A percentile compares a stretch with the other conserved stretches of the same genome.
These are phyloP conservation scores for Przewalskia tangutica DNA, from an alignment of 257 asterid species.

Conservation along the genomic window DNA sequence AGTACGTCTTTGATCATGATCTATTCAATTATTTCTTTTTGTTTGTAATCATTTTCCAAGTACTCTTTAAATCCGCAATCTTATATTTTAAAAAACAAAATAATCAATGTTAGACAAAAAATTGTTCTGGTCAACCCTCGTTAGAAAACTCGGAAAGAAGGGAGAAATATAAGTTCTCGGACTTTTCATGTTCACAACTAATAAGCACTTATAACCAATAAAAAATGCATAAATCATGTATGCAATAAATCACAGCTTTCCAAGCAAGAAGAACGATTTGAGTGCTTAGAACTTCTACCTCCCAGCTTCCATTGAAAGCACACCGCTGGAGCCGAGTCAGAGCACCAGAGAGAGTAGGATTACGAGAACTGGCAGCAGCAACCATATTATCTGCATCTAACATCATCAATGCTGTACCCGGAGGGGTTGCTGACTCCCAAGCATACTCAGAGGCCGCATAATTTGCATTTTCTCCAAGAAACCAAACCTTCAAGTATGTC, in stretches of 20 bases:
- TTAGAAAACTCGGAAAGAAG: neutral
- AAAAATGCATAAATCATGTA: neutral
- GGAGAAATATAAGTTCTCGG: neutral
- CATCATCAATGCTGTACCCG: constrained; percentile 99
- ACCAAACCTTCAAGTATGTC: constrained; percentile 68
- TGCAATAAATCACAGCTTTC: neutral
- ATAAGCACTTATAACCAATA: neutral
- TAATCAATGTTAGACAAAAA: neutral
- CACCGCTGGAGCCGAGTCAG: constrained; percentile 96
- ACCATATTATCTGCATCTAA: constrained; percentile 99
- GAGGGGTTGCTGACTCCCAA: constrained; percentile 99
- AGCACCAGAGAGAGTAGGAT: constrained; percentile 97
- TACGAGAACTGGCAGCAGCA: constrained; percentile 99
- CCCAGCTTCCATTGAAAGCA: constrained; percentile 99
- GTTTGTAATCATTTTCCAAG: neutral
- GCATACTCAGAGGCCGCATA: constrained; percentile 99
- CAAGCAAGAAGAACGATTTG: neutral
- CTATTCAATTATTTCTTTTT: neutral
- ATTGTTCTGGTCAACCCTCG: neutral
- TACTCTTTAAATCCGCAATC: neutral
- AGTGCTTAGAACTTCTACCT: constrained; percentile 39
- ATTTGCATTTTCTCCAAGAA: constrained; percentile 99
- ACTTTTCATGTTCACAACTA: neutral
- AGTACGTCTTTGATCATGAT: neutral
- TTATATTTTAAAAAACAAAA: neutral